Evolutionary conservation across 2,329 filamentous ascomycete species (phyloP).

Genomic region (Alternaria sp.): DNA sequence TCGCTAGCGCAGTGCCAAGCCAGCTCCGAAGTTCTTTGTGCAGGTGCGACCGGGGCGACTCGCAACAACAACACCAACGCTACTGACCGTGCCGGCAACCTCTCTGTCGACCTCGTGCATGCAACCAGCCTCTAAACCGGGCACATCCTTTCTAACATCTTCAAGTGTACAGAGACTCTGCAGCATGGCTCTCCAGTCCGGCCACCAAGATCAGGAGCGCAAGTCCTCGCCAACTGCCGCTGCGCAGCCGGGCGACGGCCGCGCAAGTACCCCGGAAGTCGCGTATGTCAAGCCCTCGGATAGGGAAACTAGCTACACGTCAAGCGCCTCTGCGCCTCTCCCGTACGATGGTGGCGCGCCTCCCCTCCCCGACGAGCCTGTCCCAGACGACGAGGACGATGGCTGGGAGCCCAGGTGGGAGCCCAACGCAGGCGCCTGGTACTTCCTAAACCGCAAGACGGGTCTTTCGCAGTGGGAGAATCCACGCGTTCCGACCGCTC

Average conservation of each 20-base stretch:
- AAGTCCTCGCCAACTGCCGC: conserved; percentile 16
- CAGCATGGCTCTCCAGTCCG: conserved; percentile 21
- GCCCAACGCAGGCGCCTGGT: conserved; percentile 69
- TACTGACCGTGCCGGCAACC: conserved; percentile 8
- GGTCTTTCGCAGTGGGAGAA: conserved; percentile 81
- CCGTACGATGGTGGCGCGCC: conserved; percentile 39
- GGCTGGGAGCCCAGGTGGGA: conserved; percentile 88
- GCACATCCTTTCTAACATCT: conserved; percentile 22
- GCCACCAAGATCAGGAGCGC: conserved; percentile 16
- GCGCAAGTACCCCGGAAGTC: conserved; percentile 8
- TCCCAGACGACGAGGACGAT: conserved; percentile 57
- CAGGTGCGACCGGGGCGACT: conserved; percentile 6
- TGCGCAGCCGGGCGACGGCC: conserved; percentile 12
- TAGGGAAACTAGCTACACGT: conserved; percentile 15
- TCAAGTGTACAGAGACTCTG: conserved; percentile 13
- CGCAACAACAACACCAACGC: conserved; percentile 1
- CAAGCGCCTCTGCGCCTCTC: conserved; percentile 26
- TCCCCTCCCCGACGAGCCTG: conserved; percentile 59
- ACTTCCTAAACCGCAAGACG: conserved; percentile 85
- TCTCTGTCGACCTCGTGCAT: conserved; percentile 23
- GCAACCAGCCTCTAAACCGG: conserved; percentile 18
- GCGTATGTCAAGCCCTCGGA: conserved; percentile 10
- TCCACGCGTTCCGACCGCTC: conserved; percentile 68
- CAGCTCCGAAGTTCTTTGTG: not conserved
- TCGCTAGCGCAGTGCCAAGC: not conserved